These are phyloP conservation scores for Euphrasia arctica DNA, from an alignment of 305 asterid species.

Conservation along the genomic window DNA sequence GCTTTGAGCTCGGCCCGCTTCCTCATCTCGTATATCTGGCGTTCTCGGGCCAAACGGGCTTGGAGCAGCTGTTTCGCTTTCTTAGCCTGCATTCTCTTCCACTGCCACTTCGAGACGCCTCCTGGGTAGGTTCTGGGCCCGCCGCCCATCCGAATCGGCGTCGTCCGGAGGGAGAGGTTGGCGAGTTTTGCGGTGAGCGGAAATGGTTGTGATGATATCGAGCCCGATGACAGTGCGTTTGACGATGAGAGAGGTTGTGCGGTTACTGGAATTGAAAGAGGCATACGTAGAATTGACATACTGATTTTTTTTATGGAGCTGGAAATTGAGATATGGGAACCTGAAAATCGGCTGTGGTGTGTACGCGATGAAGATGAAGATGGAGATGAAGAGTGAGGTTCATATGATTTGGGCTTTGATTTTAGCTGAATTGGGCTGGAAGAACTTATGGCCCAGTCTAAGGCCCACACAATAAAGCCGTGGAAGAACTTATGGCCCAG, in stretches of 20 bases:
- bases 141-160: constrained; percentile 87
- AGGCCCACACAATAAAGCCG: background rate
- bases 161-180: constrained; percentile 37
- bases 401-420: background rate
- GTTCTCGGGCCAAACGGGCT: constrained; percentile 89
- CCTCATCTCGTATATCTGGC: constrained; percentile 92
- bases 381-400: background rate
- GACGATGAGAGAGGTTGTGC: constrained; percentile 40
- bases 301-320: too few relatives aligned
- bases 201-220: constrained; percentile 25
- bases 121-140: constrained; percentile 96
- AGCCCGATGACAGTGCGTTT: constrained; percentile 25
- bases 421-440: background rate
- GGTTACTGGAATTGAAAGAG: too few relatives aligned
- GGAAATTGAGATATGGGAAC: too few relatives aligned
- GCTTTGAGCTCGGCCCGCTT: constrained; percentile 95
- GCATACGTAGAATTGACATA: too few relatives aligned
- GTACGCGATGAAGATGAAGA: too few relatives aligned
- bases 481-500: too few relatives aligned
- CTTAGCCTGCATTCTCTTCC: constrained; percentile 92
- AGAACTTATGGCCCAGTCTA: too few relatives aligned
- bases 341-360: too few relatives aligned
- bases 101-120: constrained; percentile 97
- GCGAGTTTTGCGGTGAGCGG: constrained; percentile 41
- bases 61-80: constrained; percentile 82